These are phyloP conservation scores for Saccharomycopsis sp. DNA, from an alignment of 805 yeast genomes.

Conservation along the genomic window DNA sequence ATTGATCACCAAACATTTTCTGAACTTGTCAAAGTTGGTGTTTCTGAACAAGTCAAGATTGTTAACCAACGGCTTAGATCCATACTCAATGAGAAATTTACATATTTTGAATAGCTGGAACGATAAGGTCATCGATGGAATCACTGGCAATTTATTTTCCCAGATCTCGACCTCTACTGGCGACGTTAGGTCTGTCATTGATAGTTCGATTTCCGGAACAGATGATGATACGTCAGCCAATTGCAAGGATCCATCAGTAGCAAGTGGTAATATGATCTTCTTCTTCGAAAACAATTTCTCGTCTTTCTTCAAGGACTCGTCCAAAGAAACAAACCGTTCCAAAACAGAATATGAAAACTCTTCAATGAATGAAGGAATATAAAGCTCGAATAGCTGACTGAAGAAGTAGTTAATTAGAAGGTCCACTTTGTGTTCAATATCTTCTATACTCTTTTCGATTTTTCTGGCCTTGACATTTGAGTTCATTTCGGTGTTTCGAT, in stretches of 20 bases:
- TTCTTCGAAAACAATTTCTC: background rate
- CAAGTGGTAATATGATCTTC: background rate
- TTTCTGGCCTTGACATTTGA: background rate
- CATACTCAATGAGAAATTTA: background rate
- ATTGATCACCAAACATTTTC: background rate
- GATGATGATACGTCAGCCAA: background rate
- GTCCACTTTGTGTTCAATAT: background rate
- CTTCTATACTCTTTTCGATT: background rate
- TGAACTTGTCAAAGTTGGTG: constrained; percentile 1
- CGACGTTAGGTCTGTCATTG: background rate
- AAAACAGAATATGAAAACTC: background rate
- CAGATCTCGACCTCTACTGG: constrained; percentile 16
- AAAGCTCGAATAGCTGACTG: background rate
- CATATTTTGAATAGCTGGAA: constrained; percentile 6
- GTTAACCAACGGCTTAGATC: background rate
- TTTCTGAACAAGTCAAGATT: constrained; percentile 7
- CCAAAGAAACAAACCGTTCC: background rate
- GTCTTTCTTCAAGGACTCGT: background rate
- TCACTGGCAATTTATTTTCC: constrained; percentile 18
- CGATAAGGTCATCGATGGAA: constrained; percentile 12
- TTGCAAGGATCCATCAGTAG: background rate
- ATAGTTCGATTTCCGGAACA: background rate
- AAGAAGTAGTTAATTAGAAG: background rate
- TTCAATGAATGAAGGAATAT: background rate
- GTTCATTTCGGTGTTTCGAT: background rate